These are phyloP conservation scores for Colletotrichum agaves DNA, from an alignment of 2,329 filamentous ascomycete genomes.

Conservation along the genomic window DNA sequence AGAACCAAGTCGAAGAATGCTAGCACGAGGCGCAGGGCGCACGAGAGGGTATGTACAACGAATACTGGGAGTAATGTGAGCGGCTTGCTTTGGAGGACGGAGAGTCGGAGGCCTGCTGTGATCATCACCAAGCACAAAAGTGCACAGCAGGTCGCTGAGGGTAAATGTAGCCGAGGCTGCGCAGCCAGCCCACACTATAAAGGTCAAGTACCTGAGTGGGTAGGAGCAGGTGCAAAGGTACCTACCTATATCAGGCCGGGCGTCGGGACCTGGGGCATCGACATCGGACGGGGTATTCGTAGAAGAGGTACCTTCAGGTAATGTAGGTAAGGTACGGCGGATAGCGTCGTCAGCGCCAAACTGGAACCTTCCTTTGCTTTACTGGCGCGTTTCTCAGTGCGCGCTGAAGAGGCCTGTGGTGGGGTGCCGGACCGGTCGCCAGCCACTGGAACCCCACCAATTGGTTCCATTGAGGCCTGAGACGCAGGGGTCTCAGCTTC, in stretches of 20 bases:
- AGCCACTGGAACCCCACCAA: conserved; percentile 21
- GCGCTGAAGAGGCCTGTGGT: conserved; percentile 36
- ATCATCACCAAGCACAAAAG: conserved; percentile 17
- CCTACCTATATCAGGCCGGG: conserved; percentile 5
- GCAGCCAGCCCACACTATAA: background rate
- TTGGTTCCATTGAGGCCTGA: conserved; percentile 35
- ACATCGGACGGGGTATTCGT: conserved; percentile 22
- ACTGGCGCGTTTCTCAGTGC: conserved; percentile 32
- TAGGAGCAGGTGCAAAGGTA: background rate
- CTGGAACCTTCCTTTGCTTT: conserved; percentile 34
- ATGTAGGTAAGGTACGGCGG: no score
- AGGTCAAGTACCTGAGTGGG: background rate
- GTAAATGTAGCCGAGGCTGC: conserved; percentile 5
- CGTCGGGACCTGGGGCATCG: conserved; percentile 24
- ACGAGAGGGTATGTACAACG: conserved; percentile 26
- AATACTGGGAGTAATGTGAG: conserved; percentile 8
- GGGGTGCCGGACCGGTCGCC: conserved; percentile 17
- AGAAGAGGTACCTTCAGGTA: no score
- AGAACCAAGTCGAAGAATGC: conserved; percentile 20
- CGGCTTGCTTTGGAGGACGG: conserved; percentile 8
- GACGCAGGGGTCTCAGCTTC: conserved; percentile 27
- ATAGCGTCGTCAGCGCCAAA: conserved; percentile 35
- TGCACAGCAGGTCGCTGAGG: background rate
- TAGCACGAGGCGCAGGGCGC: conserved; percentile 33
- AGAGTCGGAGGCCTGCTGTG: conserved; percentile 18